phyloP scores from a whole-genome alignment of 768 basidiomycete species.

The Boletus coccyginus region DNA sequence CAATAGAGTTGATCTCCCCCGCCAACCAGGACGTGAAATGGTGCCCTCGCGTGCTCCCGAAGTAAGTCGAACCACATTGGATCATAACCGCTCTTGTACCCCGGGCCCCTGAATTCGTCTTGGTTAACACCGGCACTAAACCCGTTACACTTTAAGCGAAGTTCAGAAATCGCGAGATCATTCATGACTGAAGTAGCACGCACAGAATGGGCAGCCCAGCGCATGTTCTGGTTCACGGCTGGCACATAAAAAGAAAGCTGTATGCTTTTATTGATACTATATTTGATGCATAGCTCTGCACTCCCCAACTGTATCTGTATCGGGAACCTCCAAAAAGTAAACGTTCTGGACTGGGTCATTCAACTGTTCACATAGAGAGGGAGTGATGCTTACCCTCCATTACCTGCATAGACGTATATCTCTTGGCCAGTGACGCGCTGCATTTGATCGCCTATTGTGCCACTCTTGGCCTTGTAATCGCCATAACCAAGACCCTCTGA shows the following conservation, averaged over 20 bases:
- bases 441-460: constrained; percentile 30
- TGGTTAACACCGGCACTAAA: constrained; percentile 89
- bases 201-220: constrained; percentile 88
- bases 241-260: constrained; percentile 83
- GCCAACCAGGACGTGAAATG: constrained; percentile 90
- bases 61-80: constrained; percentile 95
- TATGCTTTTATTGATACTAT: constrained; percentile 80
- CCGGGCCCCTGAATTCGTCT: constrained; percentile 80
- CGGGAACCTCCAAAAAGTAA: constrained; percentile 93
- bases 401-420: constrained; percentile 64
- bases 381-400: constrained; percentile 44
- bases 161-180: background rate
- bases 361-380: background rate
- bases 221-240: constrained; percentile 76
- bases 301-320: constrained; percentile 73
- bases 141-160: constrained; percentile 66
- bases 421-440: constrained; percentile 60
- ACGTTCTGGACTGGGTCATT: constrained; percentile 50
- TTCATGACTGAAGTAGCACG: constrained; percentile 23
- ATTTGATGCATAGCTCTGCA: constrained; percentile 73
- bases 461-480: constrained; percentile 19
- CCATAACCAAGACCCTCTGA: constrained; percentile 6
- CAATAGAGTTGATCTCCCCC: constrained; percentile 95
- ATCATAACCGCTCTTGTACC: constrained; percentile 80
- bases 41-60: constrained; percentile 69